Base-by-base conservation (phyloP, 768 basidiomycete genomes). In the Heimioporus sp. region DNA sequence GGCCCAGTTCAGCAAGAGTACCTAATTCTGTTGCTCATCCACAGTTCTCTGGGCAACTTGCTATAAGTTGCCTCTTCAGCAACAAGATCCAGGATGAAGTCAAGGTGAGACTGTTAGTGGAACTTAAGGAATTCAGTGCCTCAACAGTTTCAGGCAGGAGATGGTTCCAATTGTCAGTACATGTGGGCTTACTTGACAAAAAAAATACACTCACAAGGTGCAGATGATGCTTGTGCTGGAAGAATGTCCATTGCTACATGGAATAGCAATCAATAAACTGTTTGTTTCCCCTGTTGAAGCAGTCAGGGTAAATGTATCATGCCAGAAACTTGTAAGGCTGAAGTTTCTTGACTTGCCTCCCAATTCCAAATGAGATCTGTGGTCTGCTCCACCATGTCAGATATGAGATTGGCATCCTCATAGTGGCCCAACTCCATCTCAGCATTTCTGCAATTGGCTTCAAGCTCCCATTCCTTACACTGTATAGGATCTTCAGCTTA, bases 181-280 rank as follows among this genome's bases (percentile, higher is more conserved):
- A n/a, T n/a, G n/a, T n/a, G n/a, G n/a, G n/a, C n/a, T n/a, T n/a
- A n/a, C n/a, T n/a, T n/a, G n/a, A n/a, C n/a, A n/a, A n/a, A n/a
- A n/a, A n/a, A 72, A 13, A 65, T 60, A 0, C 55, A 48, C 24
- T 72, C 69, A 45, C 64, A 72, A 24, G 67, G 68, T 0, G 71
- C 70, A 13, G 68, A 53, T 12, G 69, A 71, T 15, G 60, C 71
- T 47, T 71, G 72, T 17, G 69, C 67, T 0, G 69, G 64, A 1
- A 73, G 57, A 19, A 63, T 46, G 44, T 72, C 70, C 49, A 69
- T 59, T 0, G 69, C 67, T 36, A 64, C 44, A 3, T 16, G n/a
- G 52, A 66, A 70, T 11, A 71, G 38, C 1, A 59, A 56, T 9
- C 65, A 65, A 50, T 54, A 71, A 17, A 41, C 20, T 12, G 13